Percentiles rank a stretch among this genome's conserved stretches.
These are phyloP conservation scores for Phytophthora macrochlamydospora DNA, from an alignment of 352 stramenopile species.

Conservation along the genomic window DNA sequence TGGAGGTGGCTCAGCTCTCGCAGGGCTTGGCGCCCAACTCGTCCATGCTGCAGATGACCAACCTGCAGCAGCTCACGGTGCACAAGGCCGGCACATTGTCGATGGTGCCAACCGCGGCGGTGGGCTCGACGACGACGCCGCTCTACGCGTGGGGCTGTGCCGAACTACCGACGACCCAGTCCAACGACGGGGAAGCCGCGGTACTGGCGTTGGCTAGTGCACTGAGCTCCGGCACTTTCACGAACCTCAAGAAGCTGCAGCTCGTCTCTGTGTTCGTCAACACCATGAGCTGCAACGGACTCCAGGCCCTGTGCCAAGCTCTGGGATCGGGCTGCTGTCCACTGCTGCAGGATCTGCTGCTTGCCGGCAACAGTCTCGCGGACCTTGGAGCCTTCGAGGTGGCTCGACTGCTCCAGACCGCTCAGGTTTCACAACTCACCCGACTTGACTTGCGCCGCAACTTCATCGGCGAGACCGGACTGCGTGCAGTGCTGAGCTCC, in stretches of 20 bases:
- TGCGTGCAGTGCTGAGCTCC: conserved; percentile 44
- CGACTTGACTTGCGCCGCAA: conserved; percentile 72
- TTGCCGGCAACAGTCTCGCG: conserved; percentile 71
- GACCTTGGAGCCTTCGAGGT: conserved; percentile 59
- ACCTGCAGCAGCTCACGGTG: conserved; percentile 65
- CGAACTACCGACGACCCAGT: conserved; percentile 58
- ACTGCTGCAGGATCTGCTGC: conserved; percentile 54
- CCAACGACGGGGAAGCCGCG: conserved; percentile 59
- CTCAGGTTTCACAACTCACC: conserved; percentile 37
- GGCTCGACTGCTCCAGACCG: conserved; percentile 44
- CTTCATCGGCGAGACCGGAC: conserved; percentile 69
- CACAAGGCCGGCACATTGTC: conserved; percentile 37
- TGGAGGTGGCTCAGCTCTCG: conserved; percentile 54
- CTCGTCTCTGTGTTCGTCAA: conserved; percentile 78
- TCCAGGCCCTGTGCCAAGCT: conserved; percentile 45
- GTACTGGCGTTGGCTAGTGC: conserved; percentile 49
- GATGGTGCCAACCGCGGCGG: neutral
- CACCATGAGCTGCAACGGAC: conserved; percentile 57
- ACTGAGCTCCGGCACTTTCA: conserved; percentile 41
- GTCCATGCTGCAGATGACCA: conserved; percentile 52
- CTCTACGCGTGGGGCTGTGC: conserved; percentile 70
- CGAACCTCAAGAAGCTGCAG: conserved; percentile 56
- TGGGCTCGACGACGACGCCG: conserved; percentile 23
- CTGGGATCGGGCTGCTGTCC: conserved; percentile 55
- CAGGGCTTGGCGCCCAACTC: conserved; percentile 27